Conservation (phyloP, 2,329 filamentous ascomycete species). For the Sporothrix dimorphospora region DNA sequence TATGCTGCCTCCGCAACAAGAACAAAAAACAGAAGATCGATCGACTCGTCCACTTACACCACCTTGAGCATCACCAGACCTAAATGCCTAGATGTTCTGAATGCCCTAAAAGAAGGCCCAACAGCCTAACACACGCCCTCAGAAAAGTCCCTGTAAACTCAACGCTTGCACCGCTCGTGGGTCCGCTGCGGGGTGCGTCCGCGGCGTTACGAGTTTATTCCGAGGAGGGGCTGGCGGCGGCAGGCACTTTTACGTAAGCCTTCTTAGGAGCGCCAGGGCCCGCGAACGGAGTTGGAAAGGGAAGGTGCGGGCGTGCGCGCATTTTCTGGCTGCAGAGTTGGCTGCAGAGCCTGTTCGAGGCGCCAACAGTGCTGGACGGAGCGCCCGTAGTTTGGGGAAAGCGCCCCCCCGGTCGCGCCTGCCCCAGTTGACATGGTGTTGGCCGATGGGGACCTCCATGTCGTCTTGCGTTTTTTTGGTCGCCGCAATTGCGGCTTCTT, state of each 20-base stretch:
- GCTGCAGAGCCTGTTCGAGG: not conserved
- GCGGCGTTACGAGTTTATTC: slow-evolving; percentile 20
- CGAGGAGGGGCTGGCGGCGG: slow-evolving; percentile 2
- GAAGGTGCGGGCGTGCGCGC: slow-evolving; percentile 9
- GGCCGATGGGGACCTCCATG: not conserved
- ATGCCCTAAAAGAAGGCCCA: not conserved
- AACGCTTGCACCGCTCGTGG: not conserved
- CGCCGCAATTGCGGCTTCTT: slow-evolving; percentile 15
- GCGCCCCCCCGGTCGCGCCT: not conserved
- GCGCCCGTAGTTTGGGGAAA: not conserved
- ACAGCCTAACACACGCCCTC: not conserved
- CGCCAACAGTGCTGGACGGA: not conserved
- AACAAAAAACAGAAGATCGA: not conserved
- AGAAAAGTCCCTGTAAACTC: not conserved
- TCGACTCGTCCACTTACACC: slow-evolving; percentile 1
- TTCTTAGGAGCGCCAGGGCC: not conserved
- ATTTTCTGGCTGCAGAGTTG: not conserved
- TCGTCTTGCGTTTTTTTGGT: slow-evolving; percentile 2
- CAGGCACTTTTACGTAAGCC: slow-evolving; percentile 22
- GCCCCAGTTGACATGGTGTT: not conserved
- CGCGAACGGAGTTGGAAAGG: slow-evolving; percentile 9
- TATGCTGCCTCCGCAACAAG: not conserved
- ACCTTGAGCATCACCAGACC: not conserved
- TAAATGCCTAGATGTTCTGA: not conserved
- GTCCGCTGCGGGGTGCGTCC: not conserved